Evolutionary conservation across 441 rosid species (phyloP).

Genomic region (Erysimum pusillum): DNA sequence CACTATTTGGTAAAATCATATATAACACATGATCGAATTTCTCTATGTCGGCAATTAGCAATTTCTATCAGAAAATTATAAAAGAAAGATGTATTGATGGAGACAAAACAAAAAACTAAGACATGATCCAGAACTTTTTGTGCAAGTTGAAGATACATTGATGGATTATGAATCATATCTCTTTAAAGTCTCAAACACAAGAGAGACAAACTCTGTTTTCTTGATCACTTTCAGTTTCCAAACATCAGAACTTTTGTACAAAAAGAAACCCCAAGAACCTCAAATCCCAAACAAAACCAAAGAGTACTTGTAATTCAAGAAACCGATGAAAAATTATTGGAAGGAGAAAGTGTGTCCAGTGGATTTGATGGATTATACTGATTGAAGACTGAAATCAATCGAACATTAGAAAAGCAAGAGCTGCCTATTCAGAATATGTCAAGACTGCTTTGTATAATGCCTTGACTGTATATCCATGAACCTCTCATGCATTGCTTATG

Average conservation of each 20-base stretch:
- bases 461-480: constrained; percentile 96
- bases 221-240: constrained; percentile 29
- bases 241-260: constrained; percentile 41
- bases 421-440: constrained; percentile 87
- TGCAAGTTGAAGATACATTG: constrained; percentile 24
- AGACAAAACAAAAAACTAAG: neutral
- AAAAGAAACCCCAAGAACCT: constrained; percentile 32
- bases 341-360: too few relatives aligned
- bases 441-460: constrained; percentile 84
- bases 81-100: neutral
- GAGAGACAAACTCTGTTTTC: constrained; percentile 22
- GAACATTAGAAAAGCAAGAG: constrained; percentile 36
- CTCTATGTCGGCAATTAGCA: neutral
- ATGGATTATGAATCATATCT: constrained; percentile 18
- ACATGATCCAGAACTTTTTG: constrained; percentile 25
- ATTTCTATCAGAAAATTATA: neutral
- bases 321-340: too few relatives aligned
- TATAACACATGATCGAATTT: neutral
- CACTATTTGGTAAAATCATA: constrained; percentile 1
- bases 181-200: constrained; percentile 26
- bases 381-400: constrained; percentile 22
- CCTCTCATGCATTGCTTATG: constrained; percentile 92
- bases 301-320: constrained; percentile 10
- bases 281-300: constrained; percentile 43
- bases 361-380: neutral